A percentile compares a stretch with the other conserved stretches of the same genome.
These are phyloP conservation scores for Aaosphaeria arxii DNA, from an alignment of 2,329 filamentous ascomycete species.

Conservation along the genomic window DNA sequence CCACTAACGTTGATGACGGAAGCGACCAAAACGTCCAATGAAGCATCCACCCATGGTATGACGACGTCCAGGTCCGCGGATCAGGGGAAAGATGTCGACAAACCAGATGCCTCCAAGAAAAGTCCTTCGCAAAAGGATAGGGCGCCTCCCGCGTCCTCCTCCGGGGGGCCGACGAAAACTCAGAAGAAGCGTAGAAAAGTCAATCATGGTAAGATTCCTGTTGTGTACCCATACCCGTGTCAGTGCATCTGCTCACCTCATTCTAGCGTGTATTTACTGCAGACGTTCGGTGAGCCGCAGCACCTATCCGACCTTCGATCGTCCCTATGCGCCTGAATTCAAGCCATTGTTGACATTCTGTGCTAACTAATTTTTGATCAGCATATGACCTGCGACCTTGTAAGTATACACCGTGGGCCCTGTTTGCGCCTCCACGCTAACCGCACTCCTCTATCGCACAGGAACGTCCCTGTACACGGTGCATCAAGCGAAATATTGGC, in stretches of 20 bases:
- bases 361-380: slow-evolving; percentile 34
- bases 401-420: slow-evolving; percentile 30
- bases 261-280: slow-evolving; percentile 51
- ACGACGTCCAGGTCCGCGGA: slow-evolving; percentile 27
- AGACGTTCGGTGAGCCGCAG: slow-evolving; percentile 48
- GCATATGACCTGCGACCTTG: slow-evolving; percentile 56
- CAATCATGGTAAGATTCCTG: slow-evolving; percentile 46
- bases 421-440: slow-evolving; percentile 19
- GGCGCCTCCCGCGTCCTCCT: slow-evolving; percentile 22
- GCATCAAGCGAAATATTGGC: slow-evolving; percentile 97
- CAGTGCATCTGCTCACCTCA: slow-evolving; percentile 27
- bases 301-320: slow-evolving; percentile 19
- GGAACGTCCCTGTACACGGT: slow-evolving; percentile 95
- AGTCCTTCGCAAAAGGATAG: slow-evolving; percentile 28
- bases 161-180: slow-evolving; percentile 30
- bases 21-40: slow-evolving; percentile 35
- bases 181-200: slow-evolving; percentile 53
- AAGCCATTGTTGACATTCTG: slow-evolving; percentile 16
- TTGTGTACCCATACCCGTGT: slow-evolving; percentile 17
- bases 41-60: slow-evolving; percentile 31
- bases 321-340: slow-evolving; percentile 15
- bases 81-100: slow-evolving; percentile 24
- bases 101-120: slow-evolving; percentile 21
- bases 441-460: slow-evolving; percentile 43
- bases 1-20: slow-evolving; percentile 37